phyloP scores from a whole-genome alignment of 257 asterid genomes.

The Echium plantagineum region DNA sequence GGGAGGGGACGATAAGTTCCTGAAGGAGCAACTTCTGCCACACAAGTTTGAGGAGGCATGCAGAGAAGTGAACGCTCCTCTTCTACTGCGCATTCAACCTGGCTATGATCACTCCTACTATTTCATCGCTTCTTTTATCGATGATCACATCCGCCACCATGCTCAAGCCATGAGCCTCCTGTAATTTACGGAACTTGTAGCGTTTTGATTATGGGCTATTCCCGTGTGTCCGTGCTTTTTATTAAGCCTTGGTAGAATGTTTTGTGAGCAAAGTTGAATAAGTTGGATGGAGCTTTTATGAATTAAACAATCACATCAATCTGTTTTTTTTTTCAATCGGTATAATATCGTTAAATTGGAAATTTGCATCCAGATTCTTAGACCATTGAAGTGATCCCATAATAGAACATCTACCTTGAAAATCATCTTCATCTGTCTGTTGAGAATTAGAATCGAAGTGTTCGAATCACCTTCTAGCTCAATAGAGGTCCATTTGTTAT shows the following conservation, averaged over 20 bases:
- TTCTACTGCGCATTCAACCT: slow-evolving; percentile 60
- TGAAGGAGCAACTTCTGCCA: slow-evolving; percentile 58
- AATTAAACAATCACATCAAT: no score
- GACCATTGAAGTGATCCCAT: no score
- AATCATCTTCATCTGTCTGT: no score
- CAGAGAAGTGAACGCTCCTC: slow-evolving; percentile 43
- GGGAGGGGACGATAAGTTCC: slow-evolving; percentile 81
- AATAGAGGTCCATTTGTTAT: no score
- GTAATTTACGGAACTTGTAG: neutral
- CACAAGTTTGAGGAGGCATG: slow-evolving; percentile 78
- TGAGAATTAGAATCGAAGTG: no score
- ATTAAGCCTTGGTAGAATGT: neutral
- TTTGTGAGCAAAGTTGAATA: neutral
- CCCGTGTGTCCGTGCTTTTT: no score
- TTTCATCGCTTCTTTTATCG: slow-evolving; percentile 72
- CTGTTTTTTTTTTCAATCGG: no score
- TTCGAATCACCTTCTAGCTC: no score
- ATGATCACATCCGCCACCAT: slow-evolving; percentile 84
- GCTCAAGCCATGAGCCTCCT: slow-evolving; percentile 71
- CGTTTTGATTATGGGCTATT: no score
- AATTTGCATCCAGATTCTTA: no score
- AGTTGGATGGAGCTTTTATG: neutral
- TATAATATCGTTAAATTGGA: no score
- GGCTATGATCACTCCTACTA: slow-evolving; percentile 93
- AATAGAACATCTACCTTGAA: no score